Base-by-base conservation (phyloP, 176 grass and related monocot genomes). In the Typha latifolia region DNA sequence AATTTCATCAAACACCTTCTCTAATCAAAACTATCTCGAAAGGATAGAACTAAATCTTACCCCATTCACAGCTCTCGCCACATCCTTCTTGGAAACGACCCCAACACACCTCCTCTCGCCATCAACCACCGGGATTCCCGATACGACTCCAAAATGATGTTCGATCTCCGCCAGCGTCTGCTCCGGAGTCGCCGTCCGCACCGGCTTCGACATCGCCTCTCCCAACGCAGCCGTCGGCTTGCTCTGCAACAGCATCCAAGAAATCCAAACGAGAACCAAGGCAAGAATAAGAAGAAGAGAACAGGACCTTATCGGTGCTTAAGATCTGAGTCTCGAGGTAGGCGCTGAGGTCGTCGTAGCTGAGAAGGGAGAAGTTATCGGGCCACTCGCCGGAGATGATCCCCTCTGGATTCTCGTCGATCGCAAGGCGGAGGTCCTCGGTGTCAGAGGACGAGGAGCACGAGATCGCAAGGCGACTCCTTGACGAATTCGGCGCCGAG, bases 301-400 rank as follows among this genome's bases (percentile, higher is more conserved):
- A 31, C 5, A 37, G 3, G 22, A 90, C 83, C 76, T 90, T 49
- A 22, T 76, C 61, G 1, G 82, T 66, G 49, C 67, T 79, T 62
- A 81, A 37, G 75, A 96, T 87, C 69, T 90, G 84, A n/a, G 76
- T 78, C 67, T 90, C 91, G 31, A 96, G 81, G 76, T 90, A 90
- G n/a, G 81, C 87, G 56, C 79, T 59, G 56, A 87, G 74, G 61
- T 90, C 87, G 48, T 70, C 69, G 76, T 88, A 88, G 82, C 72
- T 82, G 69, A 92, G 72, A 13, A 88, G 72, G 18, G 82, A 93
- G 72, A 82, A 72, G 62, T 88, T 93, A 1, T 78, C 85, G 8
- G 85, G 69, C 82, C 85, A 88, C 57, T 94, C 90, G 4, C 90
- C 86, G 1, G 86, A 95, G 21, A 95, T 82, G 74, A 95, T 73